phyloP scores from a whole-genome alignment of 2,329 filamentous ascomycete genomes.

The Falciphora oryzae region DNA sequence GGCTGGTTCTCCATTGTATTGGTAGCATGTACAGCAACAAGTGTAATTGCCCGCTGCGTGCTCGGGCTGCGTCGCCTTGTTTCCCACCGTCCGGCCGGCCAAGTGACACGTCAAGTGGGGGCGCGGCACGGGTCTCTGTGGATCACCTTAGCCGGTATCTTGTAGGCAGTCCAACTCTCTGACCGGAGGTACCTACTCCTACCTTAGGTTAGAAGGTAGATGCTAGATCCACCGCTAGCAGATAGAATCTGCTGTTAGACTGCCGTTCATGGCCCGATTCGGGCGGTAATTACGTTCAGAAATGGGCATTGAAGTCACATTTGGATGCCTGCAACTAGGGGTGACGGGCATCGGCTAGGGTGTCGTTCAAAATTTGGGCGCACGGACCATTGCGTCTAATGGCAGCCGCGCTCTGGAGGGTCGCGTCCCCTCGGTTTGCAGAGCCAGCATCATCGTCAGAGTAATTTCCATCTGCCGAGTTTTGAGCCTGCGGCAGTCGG shows the following conservation, averaged over 20 bases:
- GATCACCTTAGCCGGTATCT: no score
- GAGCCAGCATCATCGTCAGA: neutral
- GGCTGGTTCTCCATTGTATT: constrained; percentile 1
- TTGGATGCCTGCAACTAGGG: no score
- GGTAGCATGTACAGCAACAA: constrained; percentile 2
- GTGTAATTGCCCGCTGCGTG: constrained; percentile 2
- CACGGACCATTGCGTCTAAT: constrained; percentile 17
- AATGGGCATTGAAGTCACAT: no score
- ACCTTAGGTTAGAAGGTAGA: neutral
- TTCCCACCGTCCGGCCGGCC: no score
- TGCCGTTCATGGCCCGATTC: neutral
- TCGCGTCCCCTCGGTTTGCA: neutral
- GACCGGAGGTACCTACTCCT: no score
- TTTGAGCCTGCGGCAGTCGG: neutral
- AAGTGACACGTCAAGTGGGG: no score
- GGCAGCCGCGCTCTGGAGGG: constrained; percentile 3
- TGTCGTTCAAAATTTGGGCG: neutral
- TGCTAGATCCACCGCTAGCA: neutral
- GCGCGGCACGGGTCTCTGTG: no score
- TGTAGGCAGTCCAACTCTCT: no score
- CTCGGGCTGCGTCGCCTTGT: neutral
- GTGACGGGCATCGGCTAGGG: no score
- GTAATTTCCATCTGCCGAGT: neutral
- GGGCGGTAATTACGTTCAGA: no score
- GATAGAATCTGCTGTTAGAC: neutral